phyloP scores from a whole-genome alignment of 73 alveolate genomes.

The Paraurostyla sp. region DNA sequence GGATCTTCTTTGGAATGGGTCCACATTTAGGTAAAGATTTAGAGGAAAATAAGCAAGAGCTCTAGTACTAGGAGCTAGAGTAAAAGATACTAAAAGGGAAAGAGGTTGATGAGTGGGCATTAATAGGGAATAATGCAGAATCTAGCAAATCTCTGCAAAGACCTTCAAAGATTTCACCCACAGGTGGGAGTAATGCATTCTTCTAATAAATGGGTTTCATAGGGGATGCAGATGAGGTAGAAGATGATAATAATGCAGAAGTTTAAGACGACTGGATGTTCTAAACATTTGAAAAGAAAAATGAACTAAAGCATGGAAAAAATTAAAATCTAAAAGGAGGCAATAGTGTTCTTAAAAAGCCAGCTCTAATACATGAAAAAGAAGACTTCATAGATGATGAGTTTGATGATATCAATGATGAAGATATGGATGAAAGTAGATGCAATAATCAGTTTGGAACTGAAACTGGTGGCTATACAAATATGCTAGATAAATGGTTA shows the following conservation, averaged over 20 bases:
- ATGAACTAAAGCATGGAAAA: not conserved
- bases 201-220: not conserved
- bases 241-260: not conserved
- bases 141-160: not conserved
- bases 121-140: not conserved
- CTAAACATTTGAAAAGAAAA: slow-evolving; percentile 14
- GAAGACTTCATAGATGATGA: not conserved
- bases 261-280: slow-evolving; percentile 7
- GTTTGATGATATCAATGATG: not conserved
- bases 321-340: not conserved
- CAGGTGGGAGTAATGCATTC: not conserved
- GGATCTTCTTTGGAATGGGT: slow-evolving; percentile 41
- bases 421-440: not conserved
- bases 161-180: too few species aligned
- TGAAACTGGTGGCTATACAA: not conserved
- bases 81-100: slow-evolving; percentile 17
- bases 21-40: not conserved
- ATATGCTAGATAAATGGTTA: slow-evolving; percentile 24
- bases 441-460: not conserved
- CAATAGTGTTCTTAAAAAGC: not conserved
- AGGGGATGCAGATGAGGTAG: slow-evolving; percentile 35
- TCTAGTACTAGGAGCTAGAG: slow-evolving; percentile 2
- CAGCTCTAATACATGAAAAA: too few species aligned
- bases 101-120: slow-evolving; percentile 45
- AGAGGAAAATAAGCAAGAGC: not conserved